These are phyloP conservation scores for Malus fusca DNA, from an alignment of 306 rosid species.

Conservation along the genomic window DNA sequence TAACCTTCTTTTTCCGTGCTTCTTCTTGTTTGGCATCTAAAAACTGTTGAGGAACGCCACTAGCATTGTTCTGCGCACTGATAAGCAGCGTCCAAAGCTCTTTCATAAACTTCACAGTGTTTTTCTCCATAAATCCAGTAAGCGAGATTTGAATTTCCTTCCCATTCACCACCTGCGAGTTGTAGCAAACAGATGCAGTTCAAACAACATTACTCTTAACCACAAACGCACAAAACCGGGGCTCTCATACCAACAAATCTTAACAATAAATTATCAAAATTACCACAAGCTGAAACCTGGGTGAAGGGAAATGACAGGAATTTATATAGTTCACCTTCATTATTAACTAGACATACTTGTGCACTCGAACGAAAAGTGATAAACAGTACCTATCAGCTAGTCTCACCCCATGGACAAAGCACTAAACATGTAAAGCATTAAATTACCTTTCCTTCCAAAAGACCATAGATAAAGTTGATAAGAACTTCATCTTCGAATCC, in stretches of 20 bases:
- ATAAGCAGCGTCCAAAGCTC: conserved; percentile 91
- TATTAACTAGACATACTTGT: neutral
- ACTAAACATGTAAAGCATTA: neutral
- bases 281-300: neutral
- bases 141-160: conserved; percentile 85
- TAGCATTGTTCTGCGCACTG: conserved; percentile 85
- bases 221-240: neutral
- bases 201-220: neutral
- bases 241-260: neutral
- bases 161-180: conserved; percentile 72
- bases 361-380: neutral
- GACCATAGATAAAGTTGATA: conserved; percentile 86
- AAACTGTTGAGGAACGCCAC: conserved; percentile 97
- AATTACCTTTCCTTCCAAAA: conserved; percentile 86
- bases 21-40: conserved; percentile 96
- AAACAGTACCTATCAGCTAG: neutral
- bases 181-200: conserved; percentile 3
- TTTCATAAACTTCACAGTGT: conserved; percentile 93
- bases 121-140: conserved; percentile 97
- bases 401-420: neutral
- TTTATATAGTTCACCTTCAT: neutral
- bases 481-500: conserved; percentile 99
- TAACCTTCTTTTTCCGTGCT: conserved; percentile 71
- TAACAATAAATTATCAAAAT: neutral
- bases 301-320: neutral